Percentiles rank a stretch among this genome's conserved stretches.
Conservation (phyloP, 2,329 filamentous ascomycete genomes). For the Sporothrix luriei region DNA sequence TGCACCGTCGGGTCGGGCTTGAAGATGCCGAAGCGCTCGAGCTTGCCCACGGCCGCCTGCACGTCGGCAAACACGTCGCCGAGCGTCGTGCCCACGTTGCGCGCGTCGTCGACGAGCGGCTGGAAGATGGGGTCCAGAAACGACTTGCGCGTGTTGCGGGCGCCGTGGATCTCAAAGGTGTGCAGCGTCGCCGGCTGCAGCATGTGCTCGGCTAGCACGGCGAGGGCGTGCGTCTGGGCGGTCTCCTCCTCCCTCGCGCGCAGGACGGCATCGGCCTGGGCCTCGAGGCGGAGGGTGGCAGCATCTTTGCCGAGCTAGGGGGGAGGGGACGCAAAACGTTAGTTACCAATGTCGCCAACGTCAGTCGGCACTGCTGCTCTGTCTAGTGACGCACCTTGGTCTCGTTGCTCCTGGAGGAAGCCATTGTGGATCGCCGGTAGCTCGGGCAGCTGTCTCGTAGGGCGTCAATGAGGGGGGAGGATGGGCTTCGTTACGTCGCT, state of each 20-base stretch:
- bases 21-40: conserved; percentile 84
- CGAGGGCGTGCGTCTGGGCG: conserved; percentile 30
- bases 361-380: not conserved
- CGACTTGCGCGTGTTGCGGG: conserved; percentile 75
- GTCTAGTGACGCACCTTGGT: conserved; percentile 22
- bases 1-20: conserved; percentile 79
- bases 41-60: conserved; percentile 69
- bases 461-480: conserved; percentile 28
- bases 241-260: conserved; percentile 30
- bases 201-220: conserved; percentile 69
- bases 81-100: conserved; percentile 71
- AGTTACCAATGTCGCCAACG: not conserved
- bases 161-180: conserved; percentile 80
- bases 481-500: no score
- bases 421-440: conserved; percentile 34
- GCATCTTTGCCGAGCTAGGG: conserved; percentile 32
- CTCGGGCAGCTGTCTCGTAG: conserved; percentile 30
- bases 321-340: not conserved
- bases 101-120: conserved; percentile 71
- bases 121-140: conserved; percentile 83
- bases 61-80: conserved; percentile 76
- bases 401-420: conserved; percentile 24
- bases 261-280: conserved; percentile 28
- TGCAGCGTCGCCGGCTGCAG: conserved; percentile 86
- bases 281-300: conserved; percentile 32